A percentile compares a stretch with the other conserved stretches of the same genome.
Evolutionary conservation across 2,329 filamentous ascomycete genomes (phyloP).

Genomic region (Colletotrichum incanum): DNA sequence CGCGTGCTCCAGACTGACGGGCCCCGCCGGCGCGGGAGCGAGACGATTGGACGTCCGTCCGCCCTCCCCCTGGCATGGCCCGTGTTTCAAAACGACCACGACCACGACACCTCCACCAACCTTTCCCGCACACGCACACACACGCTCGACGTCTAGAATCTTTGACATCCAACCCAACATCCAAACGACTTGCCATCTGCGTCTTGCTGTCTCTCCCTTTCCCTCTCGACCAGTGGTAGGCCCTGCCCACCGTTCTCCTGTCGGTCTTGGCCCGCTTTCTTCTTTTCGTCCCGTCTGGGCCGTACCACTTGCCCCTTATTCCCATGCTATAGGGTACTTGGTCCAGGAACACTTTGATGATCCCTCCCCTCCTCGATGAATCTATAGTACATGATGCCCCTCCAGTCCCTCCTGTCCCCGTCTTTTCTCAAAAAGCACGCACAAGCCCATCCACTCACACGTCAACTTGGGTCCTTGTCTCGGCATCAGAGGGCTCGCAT

Average conservation of each 20-base stretch:
- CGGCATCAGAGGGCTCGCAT: constrained; percentile 28
- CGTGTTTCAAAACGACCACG: constrained; percentile 36
- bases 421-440: constrained; percentile 14
- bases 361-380: constrained; percentile 7
- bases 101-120: constrained; percentile 12
- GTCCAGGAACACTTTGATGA: constrained; percentile 17
- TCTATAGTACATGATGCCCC: constrained; percentile 4
- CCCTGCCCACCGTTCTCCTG: background rate
- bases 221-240: background rate
- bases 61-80: constrained; percentile 36
- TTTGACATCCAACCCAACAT: constrained; percentile 35
- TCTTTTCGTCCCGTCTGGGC: constrained; percentile 5
- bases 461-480: constrained; percentile 35
- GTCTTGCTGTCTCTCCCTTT: constrained; percentile 12
- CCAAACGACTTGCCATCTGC: constrained; percentile 29
- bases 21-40: constrained; percentile 31
- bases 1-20: constrained; percentile 38
- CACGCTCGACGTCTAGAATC: constrained; percentile 19
- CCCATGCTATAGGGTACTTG: constrained; percentile 3
- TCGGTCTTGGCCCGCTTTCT: background rate
- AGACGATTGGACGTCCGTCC: constrained; percentile 35
- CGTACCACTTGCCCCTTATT: background rate
- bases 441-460: constrained; percentile 23
- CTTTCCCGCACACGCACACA: background rate
- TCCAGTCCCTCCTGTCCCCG: background rate